Base-by-base conservation (phyloP, 768 basidiomycete genomes). In the Crucibulum laeve region DNA sequence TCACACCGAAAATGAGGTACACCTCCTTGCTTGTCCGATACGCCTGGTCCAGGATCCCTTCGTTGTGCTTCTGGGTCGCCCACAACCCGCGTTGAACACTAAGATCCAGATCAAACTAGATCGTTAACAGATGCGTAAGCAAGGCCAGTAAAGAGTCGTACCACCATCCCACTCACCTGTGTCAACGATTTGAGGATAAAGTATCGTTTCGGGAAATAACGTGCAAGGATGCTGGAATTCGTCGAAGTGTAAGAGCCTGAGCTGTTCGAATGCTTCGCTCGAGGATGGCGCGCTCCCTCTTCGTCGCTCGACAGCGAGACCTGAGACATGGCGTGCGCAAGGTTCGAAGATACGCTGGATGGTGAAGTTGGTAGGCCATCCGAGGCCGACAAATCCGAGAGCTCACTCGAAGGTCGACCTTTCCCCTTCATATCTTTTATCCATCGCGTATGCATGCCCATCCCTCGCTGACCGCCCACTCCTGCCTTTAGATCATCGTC, bases 21-120 rank as follows among this genome's bases (percentile, higher is more conserved):
- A 97, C 94, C 19, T 94, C 88, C 50, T 78, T 75, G 49, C 86
- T 85, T 2, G 91, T 96, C n/a, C 93, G 82, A 61, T 73, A 98
- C 0, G 95, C 94, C 60, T 91, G 91, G 51, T 97, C 92, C 13
- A 96, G 70, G 38, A 95, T 81, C 6, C 79, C 80, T 63, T 96
- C 91, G 55, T 95, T 96, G 65, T 95, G 93, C 52, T 71, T 76
- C 64, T 98, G 95, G 1, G 94, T 97, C 35, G 89, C 87, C 95
- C 95, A 97, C 1, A 88, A 43, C 1, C 88, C 86, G 11, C 74
- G 76, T 57, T 85, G 70, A 19, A 90, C 81, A 59, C 89, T 91
- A 25, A 87, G 64, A 52, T 93, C 84, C 56, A 92, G 64, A 62
- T 90, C 88, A 47, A 71, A 73, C 91, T 91, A 38, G 10, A 35